Conservation (phyloP, 192 early-diverging fungal species). For the Coemansia sp. region DNA sequence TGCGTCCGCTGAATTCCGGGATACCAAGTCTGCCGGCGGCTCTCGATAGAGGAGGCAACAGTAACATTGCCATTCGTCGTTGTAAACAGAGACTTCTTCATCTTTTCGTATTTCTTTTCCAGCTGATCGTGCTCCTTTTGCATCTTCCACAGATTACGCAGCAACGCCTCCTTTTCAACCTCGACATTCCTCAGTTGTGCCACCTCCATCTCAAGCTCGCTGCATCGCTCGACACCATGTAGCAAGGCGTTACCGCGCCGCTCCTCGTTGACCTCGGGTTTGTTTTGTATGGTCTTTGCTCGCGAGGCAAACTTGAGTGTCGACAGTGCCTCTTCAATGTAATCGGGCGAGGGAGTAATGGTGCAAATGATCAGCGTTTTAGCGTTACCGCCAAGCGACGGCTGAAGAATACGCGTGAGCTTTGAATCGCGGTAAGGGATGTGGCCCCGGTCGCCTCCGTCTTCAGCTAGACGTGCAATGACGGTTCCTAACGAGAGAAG, state of each 20-base stretch:
- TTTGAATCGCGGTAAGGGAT: slow-evolving; percentile 98
- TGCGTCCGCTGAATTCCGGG: slow-evolving; percentile 35
- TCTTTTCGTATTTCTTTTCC: slow-evolving; percentile 33
- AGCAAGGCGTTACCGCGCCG: slow-evolving; percentile 56
- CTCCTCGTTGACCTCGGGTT: slow-evolving; percentile 79
- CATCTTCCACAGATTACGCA: slow-evolving; percentile 43
- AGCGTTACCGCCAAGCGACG: slow-evolving; percentile 89
- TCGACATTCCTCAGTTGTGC: slow-evolving; percentile 58
- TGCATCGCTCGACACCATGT: slow-evolving; percentile 46
- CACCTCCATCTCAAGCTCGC: slow-evolving; percentile 55
- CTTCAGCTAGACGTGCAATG: slow-evolving; percentile 83
- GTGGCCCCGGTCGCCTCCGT: slow-evolving; percentile 65
- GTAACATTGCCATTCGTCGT: slow-evolving; percentile 11
- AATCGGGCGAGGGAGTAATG: slow-evolving; percentile 74
- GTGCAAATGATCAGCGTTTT: slow-evolving; percentile 91
- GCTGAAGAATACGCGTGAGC: slow-evolving; percentile 90
- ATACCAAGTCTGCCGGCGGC: slow-evolving; percentile 58
- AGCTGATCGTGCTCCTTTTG: slow-evolving; percentile 31
- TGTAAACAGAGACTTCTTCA: slow-evolving; percentile 30
- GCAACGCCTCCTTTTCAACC: slow-evolving; percentile 49
- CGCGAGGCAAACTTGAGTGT: slow-evolving; percentile 95
- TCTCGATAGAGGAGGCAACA: not conserved
- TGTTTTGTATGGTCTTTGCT: slow-evolving; percentile 84
- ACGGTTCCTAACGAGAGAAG: slow-evolving; percentile 90
- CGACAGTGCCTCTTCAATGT: slow-evolving; percentile 81